Conservation (phyloP, 352 stramenopile species). For the Globisporangium perplexum region DNA sequence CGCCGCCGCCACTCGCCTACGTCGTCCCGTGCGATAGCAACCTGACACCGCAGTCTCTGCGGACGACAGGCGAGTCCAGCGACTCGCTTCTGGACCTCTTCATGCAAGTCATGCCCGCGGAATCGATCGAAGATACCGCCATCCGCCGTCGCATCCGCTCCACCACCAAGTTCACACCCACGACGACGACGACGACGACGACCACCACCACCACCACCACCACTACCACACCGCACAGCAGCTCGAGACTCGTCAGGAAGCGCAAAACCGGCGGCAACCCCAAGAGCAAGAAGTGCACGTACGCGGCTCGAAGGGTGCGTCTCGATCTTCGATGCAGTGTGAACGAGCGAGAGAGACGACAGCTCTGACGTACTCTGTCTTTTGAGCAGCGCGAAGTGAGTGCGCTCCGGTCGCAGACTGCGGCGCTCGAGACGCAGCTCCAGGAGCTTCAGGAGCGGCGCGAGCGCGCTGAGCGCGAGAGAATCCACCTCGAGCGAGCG, state of each 20-base stretch:
- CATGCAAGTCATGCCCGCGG: slow-evolving; percentile 2
- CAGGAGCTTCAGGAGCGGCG: slow-evolving; percentile 21
- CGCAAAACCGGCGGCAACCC: slow-evolving; percentile 24
- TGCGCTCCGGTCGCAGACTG: slow-evolving; percentile 27
- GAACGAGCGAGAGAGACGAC: slow-evolving; percentile 3
- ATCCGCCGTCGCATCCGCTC: neutral
- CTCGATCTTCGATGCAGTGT: neutral
- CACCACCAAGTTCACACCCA: neutral
- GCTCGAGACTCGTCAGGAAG: slow-evolving; percentile 1
- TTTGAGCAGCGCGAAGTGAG: slow-evolving; percentile 32
- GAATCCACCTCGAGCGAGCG: slow-evolving; percentile 20
- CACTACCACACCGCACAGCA: neutral
- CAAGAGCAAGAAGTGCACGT: slow-evolving; percentile 53
- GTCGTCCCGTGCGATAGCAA: neutral
- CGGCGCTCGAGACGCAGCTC: slow-evolving; percentile 30
- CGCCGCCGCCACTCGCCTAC: too few species aligned
- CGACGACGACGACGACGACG: neutral
- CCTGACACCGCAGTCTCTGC: neutral
- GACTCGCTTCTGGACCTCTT: slow-evolving; percentile 9
- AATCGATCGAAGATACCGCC: neutral
- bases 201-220: neutral
- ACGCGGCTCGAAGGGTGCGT: slow-evolving; percentile 43
- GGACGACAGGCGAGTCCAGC: neutral
- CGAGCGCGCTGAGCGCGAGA: slow-evolving; percentile 21
- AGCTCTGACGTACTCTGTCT: slow-evolving; percentile 4